phyloP scores from a whole-genome alignment of 345 rosid species.

The Euphorbia peplus region DNA sequence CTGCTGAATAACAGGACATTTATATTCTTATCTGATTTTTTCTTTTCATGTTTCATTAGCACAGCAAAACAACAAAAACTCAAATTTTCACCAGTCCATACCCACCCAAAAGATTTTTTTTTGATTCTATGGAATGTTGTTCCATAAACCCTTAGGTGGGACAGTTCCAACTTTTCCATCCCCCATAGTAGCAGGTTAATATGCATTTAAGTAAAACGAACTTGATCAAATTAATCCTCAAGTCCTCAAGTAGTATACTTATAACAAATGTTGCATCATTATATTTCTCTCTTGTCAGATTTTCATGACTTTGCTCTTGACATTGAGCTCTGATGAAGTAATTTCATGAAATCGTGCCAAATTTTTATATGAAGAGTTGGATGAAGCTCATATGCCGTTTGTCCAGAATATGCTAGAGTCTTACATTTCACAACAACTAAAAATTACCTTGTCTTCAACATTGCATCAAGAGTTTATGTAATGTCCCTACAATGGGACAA shows the following conservation, averaged over 20 bases:
- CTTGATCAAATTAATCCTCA: too few relatives aligned
- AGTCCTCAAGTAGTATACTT: too few relatives aligned
- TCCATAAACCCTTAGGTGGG: neutral
- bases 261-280: too few relatives aligned
- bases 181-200: too few relatives aligned
- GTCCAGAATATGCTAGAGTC: too few relatives aligned
- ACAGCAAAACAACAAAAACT: neutral
- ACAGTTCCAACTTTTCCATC: too few relatives aligned
- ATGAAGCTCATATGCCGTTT: neutral
- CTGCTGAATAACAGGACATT: neutral
- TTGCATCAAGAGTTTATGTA: too few relatives aligned
- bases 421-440: neutral
- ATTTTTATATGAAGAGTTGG: neutral
- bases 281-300: too few relatives aligned
- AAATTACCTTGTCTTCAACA: neutral
- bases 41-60: neutral
- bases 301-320: neutral
- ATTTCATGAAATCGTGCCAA: neutral
- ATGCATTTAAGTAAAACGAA: too few relatives aligned
- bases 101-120: neutral
- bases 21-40: neutral
- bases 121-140: neutral
- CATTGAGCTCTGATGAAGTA: too few relatives aligned
- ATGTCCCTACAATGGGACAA: too few relatives aligned
- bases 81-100: neutral